These are phyloP conservation scores for Starmerella sp. DNA, from an alignment of 805 yeast genomes.

Conservation along the genomic window DNA sequence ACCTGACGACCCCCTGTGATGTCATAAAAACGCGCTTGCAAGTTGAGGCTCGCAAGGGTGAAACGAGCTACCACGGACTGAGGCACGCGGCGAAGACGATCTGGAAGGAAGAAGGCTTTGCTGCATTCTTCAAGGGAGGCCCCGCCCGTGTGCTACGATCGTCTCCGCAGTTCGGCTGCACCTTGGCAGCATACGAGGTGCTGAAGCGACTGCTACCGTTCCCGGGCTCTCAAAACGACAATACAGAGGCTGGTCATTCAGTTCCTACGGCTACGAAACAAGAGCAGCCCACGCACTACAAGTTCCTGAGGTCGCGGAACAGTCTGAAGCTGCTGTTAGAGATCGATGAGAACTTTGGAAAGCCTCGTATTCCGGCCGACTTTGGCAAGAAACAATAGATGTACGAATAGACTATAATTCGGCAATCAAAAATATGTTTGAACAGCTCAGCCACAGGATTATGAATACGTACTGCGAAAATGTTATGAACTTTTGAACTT, in stretches of 20 bases:
- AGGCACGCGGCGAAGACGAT: constrained; percentile 66
- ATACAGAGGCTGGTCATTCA: constrained; percentile 36
- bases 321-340: constrained; percentile 35
- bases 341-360: constrained; percentile 37
- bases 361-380: constrained; percentile 8
- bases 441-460: too few relatives aligned
- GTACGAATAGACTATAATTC: background rate
- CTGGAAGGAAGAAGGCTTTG: constrained; percentile 66
- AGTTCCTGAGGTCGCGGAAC: constrained; percentile 33
- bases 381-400: background rate
- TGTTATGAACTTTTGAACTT: too few relatives aligned
- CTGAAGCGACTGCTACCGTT: constrained; percentile 72
- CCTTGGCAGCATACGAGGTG: constrained; percentile 92
- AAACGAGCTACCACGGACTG: constrained; percentile 65
- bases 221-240: constrained; percentile 30
- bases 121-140: constrained; percentile 92
- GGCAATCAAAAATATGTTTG: background rate
- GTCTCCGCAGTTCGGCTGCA: constrained; percentile 95
- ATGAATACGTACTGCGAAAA: too few relatives aligned
- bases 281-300: constrained; percentile 26
- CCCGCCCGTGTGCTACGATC: constrained; percentile 89
- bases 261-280: constrained; percentile 29
- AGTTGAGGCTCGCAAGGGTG: constrained; percentile 67
- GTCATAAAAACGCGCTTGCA: constrained; percentile 93
- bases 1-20: constrained; percentile 91